Percentiles rank a stretch among this genome's conserved stretches.
Evolutionary conservation across 2,329 filamentous ascomycete genomes (phyloP).

Genomic region (Cladosporium sp.): DNA sequence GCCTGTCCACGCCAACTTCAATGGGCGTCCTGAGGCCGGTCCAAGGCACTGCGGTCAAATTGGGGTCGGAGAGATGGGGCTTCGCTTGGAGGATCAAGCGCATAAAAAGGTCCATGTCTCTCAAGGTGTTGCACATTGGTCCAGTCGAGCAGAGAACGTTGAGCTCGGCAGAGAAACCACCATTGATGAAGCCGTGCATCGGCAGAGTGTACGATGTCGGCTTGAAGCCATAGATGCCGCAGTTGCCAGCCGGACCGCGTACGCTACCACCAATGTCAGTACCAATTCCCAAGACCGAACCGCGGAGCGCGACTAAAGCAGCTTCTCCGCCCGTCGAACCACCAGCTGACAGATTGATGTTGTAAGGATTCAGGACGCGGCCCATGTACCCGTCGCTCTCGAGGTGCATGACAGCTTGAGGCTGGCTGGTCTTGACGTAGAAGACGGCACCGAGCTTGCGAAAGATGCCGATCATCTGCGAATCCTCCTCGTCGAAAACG

Average conservation of each 20-base stretch:
- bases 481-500: no score
- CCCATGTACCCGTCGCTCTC: neutral
- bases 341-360: neutral
- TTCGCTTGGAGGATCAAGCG: no score
- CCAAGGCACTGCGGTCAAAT: constrained; percentile 63
- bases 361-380: neutral
- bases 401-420: neutral
- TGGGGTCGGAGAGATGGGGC: constrained; percentile 37
- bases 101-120: no score
- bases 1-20: constrained; percentile 8
- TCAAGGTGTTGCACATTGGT: no score
- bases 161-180: no score
- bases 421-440: neutral
- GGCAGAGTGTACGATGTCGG: no score
- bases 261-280: constrained; percentile 50
- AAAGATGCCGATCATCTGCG: neutral
- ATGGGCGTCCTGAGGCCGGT: constrained; percentile 16
- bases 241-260: constrained; percentile 50
- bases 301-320: neutral
- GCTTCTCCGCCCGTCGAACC: neutral
- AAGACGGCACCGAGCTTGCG: neutral
- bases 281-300: neutral
- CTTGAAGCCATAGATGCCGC: constrained; percentile 47
- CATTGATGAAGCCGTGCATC: no score
- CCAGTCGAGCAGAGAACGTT: no score